Evolutionary conservation across 2,329 filamentous ascomycete species (phyloP), one percentile per base, ranked within the genome.

Genomic region (Colletotrichum nymphaeae): DNA sequence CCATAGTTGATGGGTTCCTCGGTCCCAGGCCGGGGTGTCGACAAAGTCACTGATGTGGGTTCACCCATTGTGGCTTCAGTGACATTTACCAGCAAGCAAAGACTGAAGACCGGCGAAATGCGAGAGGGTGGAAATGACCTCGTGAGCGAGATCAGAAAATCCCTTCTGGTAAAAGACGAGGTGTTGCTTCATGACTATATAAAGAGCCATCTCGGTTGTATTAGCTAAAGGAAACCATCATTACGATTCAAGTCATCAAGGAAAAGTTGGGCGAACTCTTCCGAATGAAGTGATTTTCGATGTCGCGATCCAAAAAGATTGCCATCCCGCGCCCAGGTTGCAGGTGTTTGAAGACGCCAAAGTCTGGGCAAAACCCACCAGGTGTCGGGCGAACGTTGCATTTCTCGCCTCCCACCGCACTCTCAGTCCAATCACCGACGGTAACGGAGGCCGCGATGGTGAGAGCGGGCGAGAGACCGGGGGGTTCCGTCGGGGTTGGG

Each of bases 331-430:
- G 59, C 42, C 49, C 53, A 12, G 55, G 30, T 55, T 56, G 59
- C 59, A 28, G 35, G 62, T 30, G 5, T 32, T 56, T 56, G 65
- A 62, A 32, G 46, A 73, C 67, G 70, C 67, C 56, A 70, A 65
- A 65, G 67, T 62, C 70, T 73, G 59, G 70, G 70, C 70, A 65
- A 64, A 60, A 35, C 67, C 70, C 70, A 70, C 70, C 60, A 49
- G 28, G 19, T 28, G 24, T 70, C 35, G 19, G 5, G 19, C 55
- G 12, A 5, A 46, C 28, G 37, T 30, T 24, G 37, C 64, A 58
- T 9, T 42, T 58, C 42, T 49, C 42, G 59, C 62, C 42, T 42
- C 2, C 24, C 22, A 42, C n/a, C 32, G 24, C 35, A 22, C 9
- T 52, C n/a, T 19, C 32, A 24, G 28, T 32, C 69, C 69, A 72